Percentiles rank a stretch among this genome's conserved stretches.
These are phyloP conservation scores for Neurospora hispaniola DNA, from an alignment of 495 filamentous ascomycete species.

Conservation along the genomic window DNA sequence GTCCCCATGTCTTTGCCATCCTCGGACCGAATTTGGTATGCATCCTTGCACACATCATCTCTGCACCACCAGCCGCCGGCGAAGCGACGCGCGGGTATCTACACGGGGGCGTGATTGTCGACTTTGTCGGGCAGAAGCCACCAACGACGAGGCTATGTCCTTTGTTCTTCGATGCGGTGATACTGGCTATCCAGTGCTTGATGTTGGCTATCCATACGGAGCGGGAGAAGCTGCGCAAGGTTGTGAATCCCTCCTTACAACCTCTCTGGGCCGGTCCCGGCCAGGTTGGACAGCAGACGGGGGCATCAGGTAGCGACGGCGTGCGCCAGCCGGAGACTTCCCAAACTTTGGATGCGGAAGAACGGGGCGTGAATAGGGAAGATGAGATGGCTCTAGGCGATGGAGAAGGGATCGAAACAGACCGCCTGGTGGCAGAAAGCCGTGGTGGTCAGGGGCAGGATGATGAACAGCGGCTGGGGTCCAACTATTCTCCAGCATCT, in stretches of 20 bases:
- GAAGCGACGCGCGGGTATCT: constrained; percentile 73
- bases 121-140: constrained; percentile 78
- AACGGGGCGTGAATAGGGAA: constrained; percentile 58
- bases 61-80: constrained; percentile 51
- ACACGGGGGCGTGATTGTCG: constrained; percentile 71
- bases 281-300: neutral
- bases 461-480: constrained; percentile 33
- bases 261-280: constrained; percentile 4
- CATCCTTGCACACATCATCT: constrained; percentile 58
- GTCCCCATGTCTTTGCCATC: constrained; percentile 60
- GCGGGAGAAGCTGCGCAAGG: constrained; percentile 44
- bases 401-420: constrained; percentile 40
- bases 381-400: constrained; percentile 25
- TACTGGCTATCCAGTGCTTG: constrained; percentile 58
- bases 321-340: constrained; percentile 10
- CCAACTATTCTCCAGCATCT: constrained; percentile 34
- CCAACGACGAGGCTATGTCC: constrained; percentile 57
- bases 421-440: constrained; percentile 19
- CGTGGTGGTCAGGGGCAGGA: constrained; percentile 9
- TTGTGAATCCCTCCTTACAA: constrained; percentile 22
- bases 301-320: constrained; percentile 4
- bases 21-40: constrained; percentile 61
- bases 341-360: constrained; percentile 74
- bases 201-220: constrained; percentile 67
- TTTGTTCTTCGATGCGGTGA: constrained; percentile 51